Evolutionary conservation across 2,329 filamentous ascomycete genomes (phyloP), one percentile per base, ranked within the genome.

Genomic region (Gliomastix tumulicola): DNA sequence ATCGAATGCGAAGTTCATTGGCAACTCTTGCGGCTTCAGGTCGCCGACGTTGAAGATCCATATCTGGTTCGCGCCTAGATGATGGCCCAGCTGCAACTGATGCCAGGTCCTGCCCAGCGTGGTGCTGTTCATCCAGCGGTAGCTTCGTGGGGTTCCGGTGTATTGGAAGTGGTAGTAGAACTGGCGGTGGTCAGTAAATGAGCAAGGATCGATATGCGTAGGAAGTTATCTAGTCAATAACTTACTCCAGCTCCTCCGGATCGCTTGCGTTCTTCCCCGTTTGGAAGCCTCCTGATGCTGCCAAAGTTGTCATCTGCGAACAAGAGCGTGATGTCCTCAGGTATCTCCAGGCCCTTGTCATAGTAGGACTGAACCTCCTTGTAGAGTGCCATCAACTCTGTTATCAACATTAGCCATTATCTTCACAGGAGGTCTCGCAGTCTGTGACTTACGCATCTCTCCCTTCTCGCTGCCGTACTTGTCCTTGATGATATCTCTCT

Each of bases 31-130:
- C 2, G 75, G 72, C 49, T 82, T 82, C 43, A 82, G 60, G 45
- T 82, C 77, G 12, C 76, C 77, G 5, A 82, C 71, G 43, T 82
- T 82, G 43, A 81, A 70, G 32, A 82, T 67, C 78, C 77, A 82
- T 39, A 82, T 76, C 21, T 68, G 63, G 31, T 69, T 65, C 3
- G 78, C 77, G 3, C 73, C 63, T 19, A 72, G 63, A 18, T 71
- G 58, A 40, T 79, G 73, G 2, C 73, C 66, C 18, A 73, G 59
- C 34, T 63, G 61, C 50, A 79, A 66, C 46, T 57, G 43, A 65
- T 50, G 75, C 33, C 41, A 46, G 4, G 47, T 42, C 21, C 53
- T 54, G 22, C 45, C 40, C 9, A 76, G 56, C 19, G 69, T 65
- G 33, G 74, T 70, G 3, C 69, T 76, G 45, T 76, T 75, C 45